phyloP scores from a whole-genome alignment of 2,329 filamentous ascomycete species.

The Tricladium varicosporioides region DNA sequence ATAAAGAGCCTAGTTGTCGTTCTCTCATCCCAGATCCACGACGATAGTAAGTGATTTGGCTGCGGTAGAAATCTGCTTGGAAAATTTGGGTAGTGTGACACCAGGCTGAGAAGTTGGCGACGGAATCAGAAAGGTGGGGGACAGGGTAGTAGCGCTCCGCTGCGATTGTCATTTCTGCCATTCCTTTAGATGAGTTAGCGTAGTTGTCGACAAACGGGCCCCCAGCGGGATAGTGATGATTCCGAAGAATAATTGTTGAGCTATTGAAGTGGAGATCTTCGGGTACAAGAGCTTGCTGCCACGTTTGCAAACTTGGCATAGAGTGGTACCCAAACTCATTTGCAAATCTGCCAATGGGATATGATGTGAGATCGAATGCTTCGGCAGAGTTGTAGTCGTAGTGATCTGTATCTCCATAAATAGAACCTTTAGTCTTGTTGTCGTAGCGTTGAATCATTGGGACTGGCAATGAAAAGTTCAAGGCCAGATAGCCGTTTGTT shows the following conservation, averaged over 20 bases:
- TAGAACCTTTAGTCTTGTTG: slow-evolving; percentile 48
- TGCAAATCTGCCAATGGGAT: slow-evolving; percentile 58
- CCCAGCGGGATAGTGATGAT: slow-evolving; percentile 57
- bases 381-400: slow-evolving; percentile 55
- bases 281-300: slow-evolving; percentile 51
- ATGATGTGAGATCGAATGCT: slow-evolving; percentile 53
- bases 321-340: slow-evolving; percentile 64
- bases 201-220: slow-evolving; percentile 46
- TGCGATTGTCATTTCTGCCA: slow-evolving; percentile 57
- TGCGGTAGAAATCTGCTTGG: slow-evolving; percentile 61
- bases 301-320: slow-evolving; percentile 59
- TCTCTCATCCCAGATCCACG: slow-evolving; percentile 55
- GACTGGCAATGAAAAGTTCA: slow-evolving; percentile 51
- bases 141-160: slow-evolving; percentile 55
- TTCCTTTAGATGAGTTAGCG: slow-evolving; percentile 41
- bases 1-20: slow-evolving; percentile 57
- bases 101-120: slow-evolving; percentile 61
- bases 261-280: slow-evolving; percentile 57
- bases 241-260: slow-evolving; percentile 51
- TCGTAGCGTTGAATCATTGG: slow-evolving; percentile 57
- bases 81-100: slow-evolving; percentile 61
- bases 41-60: slow-evolving; percentile 60
- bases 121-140: slow-evolving; percentile 49
- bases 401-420: slow-evolving; percentile 60
- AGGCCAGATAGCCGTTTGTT: slow-evolving; percentile 53